Evolutionary conservation across 768 basidiomycete species (phyloP).

Genomic region (Xerocomus potaroensis): DNA sequence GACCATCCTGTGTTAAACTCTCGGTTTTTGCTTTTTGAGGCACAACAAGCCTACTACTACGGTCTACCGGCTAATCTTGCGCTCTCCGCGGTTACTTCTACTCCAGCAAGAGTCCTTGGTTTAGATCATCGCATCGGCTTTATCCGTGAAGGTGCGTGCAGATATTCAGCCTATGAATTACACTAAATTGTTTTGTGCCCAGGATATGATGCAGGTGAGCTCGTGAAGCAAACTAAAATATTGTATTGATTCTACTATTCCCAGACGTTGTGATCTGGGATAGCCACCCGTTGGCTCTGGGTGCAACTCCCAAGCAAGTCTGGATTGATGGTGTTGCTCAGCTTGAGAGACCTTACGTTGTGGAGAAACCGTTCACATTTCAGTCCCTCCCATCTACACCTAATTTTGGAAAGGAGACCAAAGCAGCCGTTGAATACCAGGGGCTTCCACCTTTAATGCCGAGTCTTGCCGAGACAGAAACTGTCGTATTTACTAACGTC

Average conservation of each 20-base stretch:
- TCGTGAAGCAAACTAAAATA: not conserved
- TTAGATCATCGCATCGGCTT: constrained; percentile 74
- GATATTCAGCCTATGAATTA: not conserved
- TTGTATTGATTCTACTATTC: not conserved
- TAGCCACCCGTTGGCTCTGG: constrained; percentile 71
- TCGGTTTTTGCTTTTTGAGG: constrained; percentile 53
- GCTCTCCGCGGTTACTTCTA: constrained; percentile 64
- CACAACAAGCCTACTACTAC: constrained; percentile 66
- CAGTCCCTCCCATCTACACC: constrained; percentile 55
- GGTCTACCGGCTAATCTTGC: constrained; percentile 65
- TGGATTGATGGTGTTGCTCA: constrained; percentile 85
- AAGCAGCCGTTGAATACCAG: constrained; percentile 56
- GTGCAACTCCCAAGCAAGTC: constrained; percentile 76
- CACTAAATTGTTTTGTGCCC: not conserved
- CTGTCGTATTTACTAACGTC: constrained; percentile 65
- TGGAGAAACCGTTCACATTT: constrained; percentile 48
- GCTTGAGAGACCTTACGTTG: constrained; percentile 41
- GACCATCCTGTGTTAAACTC: constrained; percentile 55
- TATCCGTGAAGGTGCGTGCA: constrained; percentile 41
- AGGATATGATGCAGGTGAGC: constrained; percentile 67
- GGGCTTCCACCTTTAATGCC: constrained; percentile 66
- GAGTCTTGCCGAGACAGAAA: constrained; percentile 32
- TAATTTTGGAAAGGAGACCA: constrained; percentile 60
- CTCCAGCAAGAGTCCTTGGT: constrained; percentile 67
- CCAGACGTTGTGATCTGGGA: constrained; percentile 74